Conservation (phyloP, 192 early-diverging fungal genomes). For the Helicostylum pulchrum region DNA sequence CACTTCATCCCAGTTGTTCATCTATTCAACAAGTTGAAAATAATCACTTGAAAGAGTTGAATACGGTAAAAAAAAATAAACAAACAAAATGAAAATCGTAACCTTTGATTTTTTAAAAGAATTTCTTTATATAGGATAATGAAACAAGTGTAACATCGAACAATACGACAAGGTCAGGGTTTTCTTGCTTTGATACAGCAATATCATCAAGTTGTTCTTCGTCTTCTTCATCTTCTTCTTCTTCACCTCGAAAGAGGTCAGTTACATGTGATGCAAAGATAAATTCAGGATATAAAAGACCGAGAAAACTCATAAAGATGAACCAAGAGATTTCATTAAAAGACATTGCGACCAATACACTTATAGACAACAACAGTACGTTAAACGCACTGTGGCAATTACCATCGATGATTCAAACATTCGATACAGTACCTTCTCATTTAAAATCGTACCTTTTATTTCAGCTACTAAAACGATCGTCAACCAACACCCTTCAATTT, state of each 20-base stretch:
- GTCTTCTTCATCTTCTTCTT: neutral
- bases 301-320: neutral
- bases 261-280: conserved; percentile 16
- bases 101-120: neutral
- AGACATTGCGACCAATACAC: neutral
- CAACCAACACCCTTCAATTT: conserved; percentile 83
- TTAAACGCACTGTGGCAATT: conserved; percentile 11
- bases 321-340: neutral
- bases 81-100: neutral
- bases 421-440: conserved; percentile 70
- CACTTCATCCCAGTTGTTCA: neutral
- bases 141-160: neutral
- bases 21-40: neutral
- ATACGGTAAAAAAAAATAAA: neutral
- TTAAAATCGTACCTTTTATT: conserved; percentile 88
- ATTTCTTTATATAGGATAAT: neutral
- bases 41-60: neutral
- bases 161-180: no score
- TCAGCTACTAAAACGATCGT: conserved; percentile 81
- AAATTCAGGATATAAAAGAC: conserved; percentile 11
- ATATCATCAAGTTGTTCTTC: no score
- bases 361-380: neutral
- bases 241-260: conserved; percentile 14
- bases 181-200: no score
- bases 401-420: conserved; percentile 42